Base-by-base conservation (phyloP, 768 basidiomycete species). In the Russula olivacea region DNA sequence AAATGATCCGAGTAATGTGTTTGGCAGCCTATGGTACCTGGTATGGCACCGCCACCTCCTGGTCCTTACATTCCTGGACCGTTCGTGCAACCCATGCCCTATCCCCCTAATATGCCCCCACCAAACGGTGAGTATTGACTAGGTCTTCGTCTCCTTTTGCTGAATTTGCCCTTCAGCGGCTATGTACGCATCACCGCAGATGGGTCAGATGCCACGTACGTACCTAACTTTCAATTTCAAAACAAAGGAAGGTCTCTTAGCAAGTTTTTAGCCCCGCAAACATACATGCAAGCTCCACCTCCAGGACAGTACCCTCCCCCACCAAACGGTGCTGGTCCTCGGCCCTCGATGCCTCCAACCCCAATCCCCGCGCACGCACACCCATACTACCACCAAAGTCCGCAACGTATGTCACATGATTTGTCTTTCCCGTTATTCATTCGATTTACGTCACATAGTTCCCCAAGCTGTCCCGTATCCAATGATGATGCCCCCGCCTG, bases 401-500 rank as follows among this genome's bases (percentile, higher is more conserved):
- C 91, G 61, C 91, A 93, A 77, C 75, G 91, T 93, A 80, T 51
- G 81, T 71, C 36, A 41, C 19, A 56, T 58, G 41, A 52, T 62
- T 49, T 51, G 17, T 55, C 64, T 40, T 70, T 69, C 69, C 55
- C 61, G 63, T 60, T 67, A 70, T 61, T 61, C 23, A 17, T 48
- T 60, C 21, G 4, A 61, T 55, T 48, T 19, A 6, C 14, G 34
- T 23, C 23, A 41, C 30, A 66, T 75, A 93, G 91, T 93, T 72
- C 86, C 86, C 74, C 91, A 92, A 69, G 89, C 91, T 38, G 84
- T 89, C 67, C 87, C 89, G 52, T 93, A 93, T 73, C 87, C 82
- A n/a, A 89, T 91, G 88, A 93, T 93, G 89, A 91, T 91, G 87
- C 88, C 85, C 59, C 88, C 87, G 59, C 87, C 87, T 15, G 85